Evolutionary conservation across 139 green algal species (phyloP).

Genomic region (Deuterostichococcus epilithicus): DNA sequence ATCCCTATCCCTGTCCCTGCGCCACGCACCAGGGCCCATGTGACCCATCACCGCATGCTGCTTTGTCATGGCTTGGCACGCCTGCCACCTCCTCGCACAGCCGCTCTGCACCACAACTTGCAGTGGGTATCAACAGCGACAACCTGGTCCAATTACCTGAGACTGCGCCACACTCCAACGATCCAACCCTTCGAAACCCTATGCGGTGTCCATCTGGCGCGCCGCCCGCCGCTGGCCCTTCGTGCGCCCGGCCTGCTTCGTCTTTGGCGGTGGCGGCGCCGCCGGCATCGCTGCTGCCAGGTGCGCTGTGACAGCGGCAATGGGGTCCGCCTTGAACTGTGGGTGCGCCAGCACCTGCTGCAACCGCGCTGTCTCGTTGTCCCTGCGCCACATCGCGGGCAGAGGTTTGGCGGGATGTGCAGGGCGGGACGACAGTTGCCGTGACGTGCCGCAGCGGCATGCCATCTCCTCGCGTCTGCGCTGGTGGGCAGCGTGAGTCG

Average conservation of each 20-base stretch:
- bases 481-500: too few species aligned
- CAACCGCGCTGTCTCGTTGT: constrained; percentile 32
- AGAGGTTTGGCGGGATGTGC: not conserved
- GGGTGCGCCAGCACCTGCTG: constrained; percentile 43
- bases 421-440: not conserved
- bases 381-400: not conserved
- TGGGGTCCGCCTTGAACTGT: constrained; percentile 38
- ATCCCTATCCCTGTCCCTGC: too few species aligned
- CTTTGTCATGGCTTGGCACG: too few species aligned
- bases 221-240: not conserved
- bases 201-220: not conserved
- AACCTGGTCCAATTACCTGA: too few species aligned
- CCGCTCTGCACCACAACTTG: too few species aligned
- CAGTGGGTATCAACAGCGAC: too few species aligned
- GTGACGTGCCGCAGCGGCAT: not conserved
- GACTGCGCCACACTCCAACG: too few species aligned
- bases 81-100: too few species aligned
- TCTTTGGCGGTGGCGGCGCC: constrained; percentile 15
- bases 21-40: too few species aligned
- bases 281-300: constrained; percentile 41
- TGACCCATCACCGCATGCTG: too few species aligned
- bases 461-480: too few species aligned
- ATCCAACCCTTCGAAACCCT: too few species aligned
- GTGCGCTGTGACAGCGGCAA: constrained; percentile 42
- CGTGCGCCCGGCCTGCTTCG: not conserved